These are phyloP conservation scores for Pseudoperonospora humuli DNA, from an alignment of 352 stramenopile genomes.

Conservation along the genomic window DNA sequence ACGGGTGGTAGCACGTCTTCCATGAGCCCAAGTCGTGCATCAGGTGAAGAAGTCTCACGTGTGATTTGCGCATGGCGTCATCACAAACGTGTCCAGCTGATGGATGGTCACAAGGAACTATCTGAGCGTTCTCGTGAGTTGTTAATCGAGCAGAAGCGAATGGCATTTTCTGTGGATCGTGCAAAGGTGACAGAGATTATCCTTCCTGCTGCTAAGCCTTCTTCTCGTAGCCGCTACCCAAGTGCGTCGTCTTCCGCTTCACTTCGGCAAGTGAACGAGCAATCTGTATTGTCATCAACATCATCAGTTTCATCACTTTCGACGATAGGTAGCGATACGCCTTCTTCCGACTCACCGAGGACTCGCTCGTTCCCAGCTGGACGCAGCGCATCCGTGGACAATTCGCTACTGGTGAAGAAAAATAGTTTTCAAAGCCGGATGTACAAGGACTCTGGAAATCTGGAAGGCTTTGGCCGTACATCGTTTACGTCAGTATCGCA, in stretches of 20 bases:
- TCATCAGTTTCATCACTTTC: conserved; percentile 37
- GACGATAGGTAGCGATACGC: conserved; percentile 17
- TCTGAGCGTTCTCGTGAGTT: conserved; percentile 69
- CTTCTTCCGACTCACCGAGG: conserved; percentile 24
- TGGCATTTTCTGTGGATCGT: conserved; percentile 77
- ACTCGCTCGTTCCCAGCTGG: conserved; percentile 20
- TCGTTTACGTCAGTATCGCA: conserved; percentile 71
- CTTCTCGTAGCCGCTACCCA: conserved; percentile 41
- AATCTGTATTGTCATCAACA: conserved; percentile 29
- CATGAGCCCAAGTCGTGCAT: conserved; percentile 48
- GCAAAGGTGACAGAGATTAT: conserved; percentile 84
- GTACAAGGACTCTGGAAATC: conserved; percentile 33
- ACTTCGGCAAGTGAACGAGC: conserved; percentile 28
- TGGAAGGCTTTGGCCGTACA: conserved; percentile 56
- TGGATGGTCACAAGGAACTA: conserved; percentile 83
- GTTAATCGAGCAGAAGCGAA: conserved; percentile 81
- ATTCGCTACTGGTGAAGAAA: conserved; percentile 37
- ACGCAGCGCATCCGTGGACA: conserved; percentile 44
- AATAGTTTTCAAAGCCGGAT: conserved; percentile 35
- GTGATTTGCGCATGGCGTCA: conserved; percentile 81
- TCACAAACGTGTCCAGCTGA: conserved; percentile 82
- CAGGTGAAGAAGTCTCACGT: conserved; percentile 61
- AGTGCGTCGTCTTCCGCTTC: conserved; percentile 36
- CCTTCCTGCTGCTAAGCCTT: conserved; percentile 44
- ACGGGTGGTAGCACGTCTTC: conserved; percentile 41